These are phyloP conservation scores for Dictyostelium firmibasis DNA, from an alignment of 78 protist species.

Conservation along the genomic window DNA sequence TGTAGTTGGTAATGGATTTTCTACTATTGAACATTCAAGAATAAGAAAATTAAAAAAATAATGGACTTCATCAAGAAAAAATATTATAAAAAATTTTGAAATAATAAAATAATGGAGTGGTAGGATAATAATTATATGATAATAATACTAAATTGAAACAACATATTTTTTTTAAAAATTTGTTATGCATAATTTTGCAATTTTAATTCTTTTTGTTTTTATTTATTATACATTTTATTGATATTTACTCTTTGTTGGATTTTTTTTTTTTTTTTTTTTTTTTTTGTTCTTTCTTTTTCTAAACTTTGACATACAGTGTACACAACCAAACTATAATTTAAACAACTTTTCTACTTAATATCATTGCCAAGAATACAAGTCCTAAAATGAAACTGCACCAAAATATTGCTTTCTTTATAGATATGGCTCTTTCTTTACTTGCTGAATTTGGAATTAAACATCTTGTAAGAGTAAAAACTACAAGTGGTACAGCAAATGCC, in stretches of 20 bases:
- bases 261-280: too few species aligned
- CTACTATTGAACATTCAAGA: too few species aligned
- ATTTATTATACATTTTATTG: not conserved
- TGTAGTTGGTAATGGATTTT: too few species aligned
- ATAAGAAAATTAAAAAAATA: too few species aligned
- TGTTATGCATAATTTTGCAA: not conserved
- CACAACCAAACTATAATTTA: too few species aligned
- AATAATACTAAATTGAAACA: too few species aligned
- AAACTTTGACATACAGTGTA: too few species aligned
- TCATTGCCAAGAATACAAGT: constrained; percentile 23
- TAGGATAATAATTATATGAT: too few species aligned
- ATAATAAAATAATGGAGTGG: too few species aligned
- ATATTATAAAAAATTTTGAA: too few species aligned
- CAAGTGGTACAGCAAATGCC: constrained; percentile 25
- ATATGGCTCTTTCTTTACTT: not conserved
- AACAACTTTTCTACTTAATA: constrained; percentile 29
- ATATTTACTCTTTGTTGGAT: not conserved
- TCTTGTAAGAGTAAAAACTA: not conserved
- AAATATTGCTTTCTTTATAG: not conserved
- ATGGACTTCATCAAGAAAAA: too few species aligned
- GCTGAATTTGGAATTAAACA: not conserved
- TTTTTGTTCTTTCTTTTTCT: too few species aligned
- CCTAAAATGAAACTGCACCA: constrained; percentile 3
- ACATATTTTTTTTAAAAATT: not conserved
- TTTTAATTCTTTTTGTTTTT: not conserved